Conservation (phyloP, 2,329 filamentous ascomycete genomes). For the Pseudocercospora pini-densiflorae region DNA sequence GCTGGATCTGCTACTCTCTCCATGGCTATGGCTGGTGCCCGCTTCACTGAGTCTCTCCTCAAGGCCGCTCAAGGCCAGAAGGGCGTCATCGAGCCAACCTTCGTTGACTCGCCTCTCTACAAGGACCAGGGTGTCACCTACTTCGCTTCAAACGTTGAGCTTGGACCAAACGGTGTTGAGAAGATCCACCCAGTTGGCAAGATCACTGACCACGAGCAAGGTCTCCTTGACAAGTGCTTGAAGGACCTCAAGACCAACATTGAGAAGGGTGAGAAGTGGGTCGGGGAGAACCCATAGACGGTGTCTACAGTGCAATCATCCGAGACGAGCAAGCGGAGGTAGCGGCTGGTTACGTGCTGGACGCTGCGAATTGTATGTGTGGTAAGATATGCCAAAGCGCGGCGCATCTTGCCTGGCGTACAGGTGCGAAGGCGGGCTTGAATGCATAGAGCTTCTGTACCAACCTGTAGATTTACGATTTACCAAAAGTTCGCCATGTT, state of each 20-base stretch:
- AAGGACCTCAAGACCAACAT: constrained; percentile 92
- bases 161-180: constrained; percentile 94
- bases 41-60: constrained; percentile 88
- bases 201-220: constrained; percentile 83
- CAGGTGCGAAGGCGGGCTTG: constrained; percentile 17
- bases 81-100: constrained; percentile 93
- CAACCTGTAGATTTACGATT: constrained; percentile 29
- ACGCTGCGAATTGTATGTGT: constrained; percentile 13
- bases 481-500: neutral
- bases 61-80: constrained; percentile 92
- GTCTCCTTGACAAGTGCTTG: constrained; percentile 84
- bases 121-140: constrained; percentile 98
- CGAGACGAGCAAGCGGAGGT: constrained; percentile 3
- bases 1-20: constrained; percentile 96
- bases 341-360: constrained; percentile 16
- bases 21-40: constrained; percentile 94
- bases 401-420: constrained; percentile 11
- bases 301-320: neutral
- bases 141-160: constrained; percentile 94
- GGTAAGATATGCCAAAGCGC: constrained; percentile 16
- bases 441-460: constrained; percentile 30
- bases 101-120: constrained; percentile 96
- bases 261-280: constrained; percentile 79
- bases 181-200: constrained; percentile 88
- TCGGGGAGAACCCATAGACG: constrained; percentile 59